Conservation (phyloP, 2,329 filamentous ascomycete genomes). For the Aspergillus spinulosporus region DNA sequence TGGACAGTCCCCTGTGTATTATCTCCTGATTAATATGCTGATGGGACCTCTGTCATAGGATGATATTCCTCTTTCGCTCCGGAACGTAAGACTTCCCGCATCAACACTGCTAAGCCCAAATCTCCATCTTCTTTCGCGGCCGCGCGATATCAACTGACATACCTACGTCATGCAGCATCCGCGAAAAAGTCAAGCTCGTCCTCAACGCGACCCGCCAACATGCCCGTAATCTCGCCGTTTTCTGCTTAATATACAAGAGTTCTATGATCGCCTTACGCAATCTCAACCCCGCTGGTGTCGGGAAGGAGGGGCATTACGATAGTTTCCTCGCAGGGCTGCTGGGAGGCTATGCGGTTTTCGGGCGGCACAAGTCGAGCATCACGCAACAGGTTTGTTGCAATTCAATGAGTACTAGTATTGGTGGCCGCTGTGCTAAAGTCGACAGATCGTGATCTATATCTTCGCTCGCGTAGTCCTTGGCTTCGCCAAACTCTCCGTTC, state of each 20-base stretch:
- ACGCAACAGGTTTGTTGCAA: conserved; percentile 64
- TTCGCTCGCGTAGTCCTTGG: conserved; percentile 88
- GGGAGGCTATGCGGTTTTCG: conserved; percentile 92
- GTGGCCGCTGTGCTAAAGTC: conserved; percentile 1
- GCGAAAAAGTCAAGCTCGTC: conserved; percentile 75
- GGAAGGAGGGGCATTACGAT: conserved; percentile 71
- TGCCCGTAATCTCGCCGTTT: conserved; percentile 86
- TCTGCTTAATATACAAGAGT: conserved; percentile 87
- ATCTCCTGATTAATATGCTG: too few species aligned
- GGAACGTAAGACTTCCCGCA: conserved; percentile 65
- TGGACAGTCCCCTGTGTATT: too few species aligned
- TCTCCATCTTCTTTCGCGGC: not conserved
- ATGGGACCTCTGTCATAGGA: conserved; percentile 42
- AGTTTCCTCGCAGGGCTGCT: conserved; percentile 82
- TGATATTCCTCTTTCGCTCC: conserved; percentile 95
- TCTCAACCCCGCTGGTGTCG: conserved; percentile 44
- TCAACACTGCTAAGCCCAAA: not conserved
- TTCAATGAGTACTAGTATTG: not conserved
- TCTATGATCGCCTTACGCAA: conserved; percentile 73
- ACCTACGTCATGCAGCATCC: conserved; percentile 50
- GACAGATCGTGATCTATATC: conserved; percentile 91
- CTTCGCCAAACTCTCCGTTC: conserved; percentile 77
- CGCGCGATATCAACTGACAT: not conserved
- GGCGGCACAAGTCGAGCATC: conserved; percentile 73
- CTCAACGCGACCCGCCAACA: conserved; percentile 86